Conservation (phyloP, 495 filamentous ascomycete genomes). For the Letharia lupina region DNA sequence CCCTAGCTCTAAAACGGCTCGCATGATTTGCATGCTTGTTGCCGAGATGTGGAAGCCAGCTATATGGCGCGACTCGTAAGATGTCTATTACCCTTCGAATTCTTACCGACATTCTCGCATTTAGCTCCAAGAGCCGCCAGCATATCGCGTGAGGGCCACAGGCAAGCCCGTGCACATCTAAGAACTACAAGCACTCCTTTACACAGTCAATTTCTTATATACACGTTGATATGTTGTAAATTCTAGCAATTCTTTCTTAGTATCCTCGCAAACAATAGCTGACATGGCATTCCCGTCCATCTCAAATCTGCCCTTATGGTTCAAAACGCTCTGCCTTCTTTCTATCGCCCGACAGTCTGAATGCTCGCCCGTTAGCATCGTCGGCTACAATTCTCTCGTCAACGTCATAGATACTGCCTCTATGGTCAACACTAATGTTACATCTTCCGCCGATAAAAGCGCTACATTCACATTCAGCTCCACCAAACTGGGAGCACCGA, state of each 20-base stretch:
- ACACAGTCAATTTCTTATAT: not conserved
- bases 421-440: not conserved
- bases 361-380: not conserved
- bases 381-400: not conserved
- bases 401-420: not conserved
- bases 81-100: not conserved
- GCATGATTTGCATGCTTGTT: not conserved
- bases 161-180: slow-evolving; percentile 7
- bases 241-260: not conserved
- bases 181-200: no score
- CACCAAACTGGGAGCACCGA: not conserved
- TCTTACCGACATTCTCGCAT: not conserved
- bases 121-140: slow-evolving; percentile 9
- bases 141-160: slow-evolving; percentile 9
- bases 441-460: not conserved
- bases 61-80: not conserved
- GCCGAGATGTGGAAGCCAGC: not conserved
- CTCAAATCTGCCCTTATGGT: not conserved
- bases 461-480: not conserved
- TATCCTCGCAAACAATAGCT: not conserved
- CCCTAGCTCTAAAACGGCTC: not conserved
- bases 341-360: not conserved
- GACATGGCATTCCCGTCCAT: not conserved
- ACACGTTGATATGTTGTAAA: not conserved
- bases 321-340: not conserved